Conservation (phyloP, 306 rosid species). For the Cucumis hystrix region DNA sequence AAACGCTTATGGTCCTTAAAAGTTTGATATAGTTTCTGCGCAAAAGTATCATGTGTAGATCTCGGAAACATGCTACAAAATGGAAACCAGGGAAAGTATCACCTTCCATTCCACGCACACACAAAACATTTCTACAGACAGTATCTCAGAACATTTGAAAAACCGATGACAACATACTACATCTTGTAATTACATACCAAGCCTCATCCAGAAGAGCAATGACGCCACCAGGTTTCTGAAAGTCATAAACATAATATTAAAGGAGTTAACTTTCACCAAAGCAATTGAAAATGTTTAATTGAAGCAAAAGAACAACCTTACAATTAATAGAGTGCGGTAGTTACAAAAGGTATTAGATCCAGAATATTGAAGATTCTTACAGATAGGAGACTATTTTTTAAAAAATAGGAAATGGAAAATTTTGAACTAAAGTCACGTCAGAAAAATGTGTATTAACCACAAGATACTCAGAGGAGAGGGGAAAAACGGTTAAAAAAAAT, state of each 20-base stretch:
- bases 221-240: conserved; percentile 96
- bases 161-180: background rate
- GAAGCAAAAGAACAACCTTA: background rate
- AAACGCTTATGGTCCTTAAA: conserved; percentile 77
- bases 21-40: conserved; percentile 87
- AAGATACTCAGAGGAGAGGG: background rate
- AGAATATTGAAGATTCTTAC: background rate
- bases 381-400: background rate
- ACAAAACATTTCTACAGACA: background rate
- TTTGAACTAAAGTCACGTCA: background rate
- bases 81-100: conserved; percentile 21
- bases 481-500: background rate
- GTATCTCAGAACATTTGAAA: background rate
- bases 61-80: conserved; percentile 95
- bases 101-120: conserved; percentile 4
- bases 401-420: background rate
- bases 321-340: background rate
- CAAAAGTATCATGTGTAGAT: conserved; percentile 84
- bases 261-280: background rate
- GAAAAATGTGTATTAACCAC: background rate
- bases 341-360: background rate
- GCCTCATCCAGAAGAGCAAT: conserved; percentile 97
- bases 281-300: background rate
- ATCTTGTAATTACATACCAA: conserved; percentile 44
- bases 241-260: conserved; percentile 29